Conservation (phyloP, 306 rosid species). For the Gastrolobium bilobum region DNA sequence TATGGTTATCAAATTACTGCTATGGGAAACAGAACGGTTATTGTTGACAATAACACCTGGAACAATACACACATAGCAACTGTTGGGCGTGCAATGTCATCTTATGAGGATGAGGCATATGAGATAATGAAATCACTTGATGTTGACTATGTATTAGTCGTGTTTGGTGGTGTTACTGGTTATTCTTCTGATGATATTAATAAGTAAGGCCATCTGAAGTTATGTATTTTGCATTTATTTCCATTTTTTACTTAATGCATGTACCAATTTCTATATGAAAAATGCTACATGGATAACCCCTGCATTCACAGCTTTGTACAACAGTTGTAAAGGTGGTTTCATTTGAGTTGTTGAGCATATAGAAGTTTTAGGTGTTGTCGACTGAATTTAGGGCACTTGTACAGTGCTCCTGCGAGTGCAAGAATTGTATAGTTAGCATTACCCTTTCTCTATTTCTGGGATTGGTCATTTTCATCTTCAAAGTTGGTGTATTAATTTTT, state of each 20-base stretch:
- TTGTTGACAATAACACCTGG: slow-evolving; percentile 99
- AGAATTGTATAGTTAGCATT: slow-evolving; percentile 35
- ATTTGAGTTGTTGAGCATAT: slow-evolving; percentile 39
- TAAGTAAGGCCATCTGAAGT: slow-evolving; percentile 73
- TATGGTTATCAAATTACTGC: slow-evolving; percentile 99
- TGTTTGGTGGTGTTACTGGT: slow-evolving; percentile 98
- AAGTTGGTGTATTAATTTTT: slow-evolving; percentile 11
- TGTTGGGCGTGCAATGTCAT: slow-evolving; percentile 99
- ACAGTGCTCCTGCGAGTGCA: slow-evolving; percentile 13
- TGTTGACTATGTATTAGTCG: slow-evolving; percentile 95
- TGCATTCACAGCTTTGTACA: slow-evolving; percentile 18
- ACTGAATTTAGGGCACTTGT: slow-evolving; percentile 27
- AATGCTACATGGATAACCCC: slow-evolving; percentile 16
- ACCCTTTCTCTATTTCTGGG: background rate
- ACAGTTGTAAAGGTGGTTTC: slow-evolving; percentile 24
- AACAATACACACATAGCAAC: slow-evolving; percentile 99
- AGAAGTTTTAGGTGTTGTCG: background rate
- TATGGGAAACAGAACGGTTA: slow-evolving; percentile 99
- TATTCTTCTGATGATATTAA: slow-evolving; percentile 99
- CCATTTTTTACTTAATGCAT: slow-evolving; percentile 27
- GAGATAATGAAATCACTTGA: slow-evolving; percentile 95
- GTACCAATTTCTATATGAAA: slow-evolving; percentile 11
- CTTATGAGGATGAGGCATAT: slow-evolving; percentile 96
- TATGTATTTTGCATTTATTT: slow-evolving; percentile 30
- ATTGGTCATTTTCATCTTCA: slow-evolving; percentile 32